A percentile compares a stretch with the other conserved stretches of the same genome.
Evolutionary conservation across 768 basidiomycete genomes (phyloP).

Genomic region (Podaxis pistillaris): DNA sequence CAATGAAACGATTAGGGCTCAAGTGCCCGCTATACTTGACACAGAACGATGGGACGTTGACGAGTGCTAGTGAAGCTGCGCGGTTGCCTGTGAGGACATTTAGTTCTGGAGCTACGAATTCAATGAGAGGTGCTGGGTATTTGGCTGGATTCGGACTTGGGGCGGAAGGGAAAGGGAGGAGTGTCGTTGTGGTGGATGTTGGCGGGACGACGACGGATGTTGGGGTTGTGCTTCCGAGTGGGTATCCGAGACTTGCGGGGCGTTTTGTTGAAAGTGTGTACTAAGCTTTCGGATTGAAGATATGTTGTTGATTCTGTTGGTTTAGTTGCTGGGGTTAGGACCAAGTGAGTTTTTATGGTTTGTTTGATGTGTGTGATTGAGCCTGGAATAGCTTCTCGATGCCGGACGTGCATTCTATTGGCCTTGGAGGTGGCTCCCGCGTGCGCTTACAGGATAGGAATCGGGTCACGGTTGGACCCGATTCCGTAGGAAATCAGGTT

Average conservation of each 20-base stretch:
- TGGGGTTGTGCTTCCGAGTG: constrained; percentile 56
- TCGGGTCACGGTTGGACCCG: constrained; percentile 55
- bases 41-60: constrained; percentile 60
- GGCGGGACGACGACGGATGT: constrained; percentile 69
- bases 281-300: neutral
- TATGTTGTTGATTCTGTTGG: neutral
- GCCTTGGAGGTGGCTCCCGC: constrained; percentile 63
- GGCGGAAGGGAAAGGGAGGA: constrained; percentile 21
- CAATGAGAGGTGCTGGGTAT: constrained; percentile 67
- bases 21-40: constrained; percentile 53
- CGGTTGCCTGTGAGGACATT: constrained; percentile 63
- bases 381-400: constrained; percentile 41
- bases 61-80: constrained; percentile 46
- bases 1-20: constrained; percentile 45
- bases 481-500: constrained; percentile 58
- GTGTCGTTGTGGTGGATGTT: constrained; percentile 56
- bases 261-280: constrained; percentile 48
- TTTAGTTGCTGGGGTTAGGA: constrained; percentile 52
- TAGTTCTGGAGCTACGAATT: constrained; percentile 62
- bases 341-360: constrained; percentile 38
- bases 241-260: constrained; percentile 62
- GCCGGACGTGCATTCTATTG: constrained; percentile 57
- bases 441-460: constrained; percentile 35
- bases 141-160: constrained; percentile 39
- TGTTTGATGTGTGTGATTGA: neutral